Percentiles rank a stretch among this genome's conserved stretches.
Conservation (phyloP, 805 yeast genomes). For the Ogataea ramenticola region DNA sequence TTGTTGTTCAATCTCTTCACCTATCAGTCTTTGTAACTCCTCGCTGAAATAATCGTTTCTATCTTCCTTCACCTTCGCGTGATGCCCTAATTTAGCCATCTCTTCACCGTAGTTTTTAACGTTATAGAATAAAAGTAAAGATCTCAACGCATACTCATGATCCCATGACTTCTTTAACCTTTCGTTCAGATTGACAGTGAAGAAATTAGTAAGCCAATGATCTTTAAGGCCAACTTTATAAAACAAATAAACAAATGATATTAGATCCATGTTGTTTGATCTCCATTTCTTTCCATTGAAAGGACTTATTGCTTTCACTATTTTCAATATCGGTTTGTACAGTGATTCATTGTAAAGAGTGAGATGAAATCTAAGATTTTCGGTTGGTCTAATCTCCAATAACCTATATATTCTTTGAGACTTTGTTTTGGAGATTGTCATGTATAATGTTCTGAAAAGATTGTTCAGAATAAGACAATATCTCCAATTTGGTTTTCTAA, state of each 20-base stretch:
- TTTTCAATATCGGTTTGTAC: slow-evolving; percentile 63
- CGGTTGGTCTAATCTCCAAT: slow-evolving; percentile 58
- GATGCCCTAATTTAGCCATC: slow-evolving; percentile 52
- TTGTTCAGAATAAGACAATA: slow-evolving; percentile 44
- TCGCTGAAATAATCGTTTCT: slow-evolving; percentile 30
- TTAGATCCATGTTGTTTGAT: slow-evolving; percentile 84
- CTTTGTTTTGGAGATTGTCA: slow-evolving; percentile 50
- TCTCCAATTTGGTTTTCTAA: slow-evolving; percentile 24
- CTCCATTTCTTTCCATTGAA: slow-evolving; percentile 95
- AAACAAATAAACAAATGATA: slow-evolving; percentile 78
- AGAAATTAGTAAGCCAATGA: slow-evolving; percentile 85
- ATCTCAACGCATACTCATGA: slow-evolving; percentile 79
- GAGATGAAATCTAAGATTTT: slow-evolving; percentile 47
- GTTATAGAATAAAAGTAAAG: slow-evolving; percentile 72
- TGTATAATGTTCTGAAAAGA: slow-evolving; percentile 47
- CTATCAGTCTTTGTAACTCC: slow-evolving; percentile 25
- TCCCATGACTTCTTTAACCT: slow-evolving; percentile 73
- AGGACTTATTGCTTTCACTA: slow-evolving; percentile 75
- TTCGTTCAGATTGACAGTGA: slow-evolving; percentile 62
- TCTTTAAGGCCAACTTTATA: slow-evolving; percentile 68
- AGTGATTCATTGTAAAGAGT: slow-evolving; percentile 55
- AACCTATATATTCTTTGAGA: slow-evolving; percentile 66
- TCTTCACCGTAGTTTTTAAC: slow-evolving; percentile 44
- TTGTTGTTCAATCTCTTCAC: slow-evolving; percentile 3
- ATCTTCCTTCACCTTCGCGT: slow-evolving; percentile 23